Conservation (phyloP, 495 filamentous ascomycete genomes). For the Penicillium atrosanguineum region DNA sequence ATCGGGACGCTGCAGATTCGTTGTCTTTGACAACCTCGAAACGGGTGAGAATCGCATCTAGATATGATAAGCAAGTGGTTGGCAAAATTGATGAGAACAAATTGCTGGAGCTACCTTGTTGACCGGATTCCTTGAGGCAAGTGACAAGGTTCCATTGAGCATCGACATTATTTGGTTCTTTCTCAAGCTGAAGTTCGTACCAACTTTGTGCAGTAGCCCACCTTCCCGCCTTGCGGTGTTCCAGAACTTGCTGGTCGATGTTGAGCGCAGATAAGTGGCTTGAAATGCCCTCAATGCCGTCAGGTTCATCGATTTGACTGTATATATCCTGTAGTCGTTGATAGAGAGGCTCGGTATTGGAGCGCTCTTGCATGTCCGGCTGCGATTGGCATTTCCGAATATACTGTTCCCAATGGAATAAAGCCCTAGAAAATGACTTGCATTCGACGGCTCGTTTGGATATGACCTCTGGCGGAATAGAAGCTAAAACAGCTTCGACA, state of each 20-base stretch:
- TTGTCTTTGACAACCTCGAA: constrained; percentile 71
- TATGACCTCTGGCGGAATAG: constrained; percentile 81
- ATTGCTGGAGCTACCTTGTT: constrained; percentile 61
- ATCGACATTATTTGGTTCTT: constrained; percentile 72
- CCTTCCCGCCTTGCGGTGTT: constrained; percentile 87
- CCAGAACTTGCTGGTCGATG: constrained; percentile 87
- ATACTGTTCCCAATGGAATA: constrained; percentile 93
- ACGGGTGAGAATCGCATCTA: constrained; percentile 80
- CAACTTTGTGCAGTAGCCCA: constrained; percentile 98
- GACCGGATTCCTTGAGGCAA: constrained; percentile 88
- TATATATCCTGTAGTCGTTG: constrained; percentile 88
- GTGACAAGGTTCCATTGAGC: constrained; percentile 79
- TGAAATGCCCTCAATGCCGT: constrained; percentile 93
- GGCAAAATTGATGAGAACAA: constrained; percentile 16
- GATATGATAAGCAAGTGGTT: constrained; percentile 11
- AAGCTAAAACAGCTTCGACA: constrained; percentile 61
- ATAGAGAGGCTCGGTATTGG: constrained; percentile 59
- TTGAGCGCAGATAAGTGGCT: constrained; percentile 75
- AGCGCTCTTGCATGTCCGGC: constrained; percentile 30
- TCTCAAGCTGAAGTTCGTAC: constrained; percentile 85
- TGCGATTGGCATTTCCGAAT: constrained; percentile 59
- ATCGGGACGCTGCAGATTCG: constrained; percentile 47
- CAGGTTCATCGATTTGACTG: constrained; percentile 94
- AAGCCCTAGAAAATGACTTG: constrained; percentile 83
- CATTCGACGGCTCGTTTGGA: constrained; percentile 85